These are phyloP conservation scores for Sphaceloma murrayae DNA, from an alignment of 2,329 filamentous ascomycete species.

Conservation along the genomic window DNA sequence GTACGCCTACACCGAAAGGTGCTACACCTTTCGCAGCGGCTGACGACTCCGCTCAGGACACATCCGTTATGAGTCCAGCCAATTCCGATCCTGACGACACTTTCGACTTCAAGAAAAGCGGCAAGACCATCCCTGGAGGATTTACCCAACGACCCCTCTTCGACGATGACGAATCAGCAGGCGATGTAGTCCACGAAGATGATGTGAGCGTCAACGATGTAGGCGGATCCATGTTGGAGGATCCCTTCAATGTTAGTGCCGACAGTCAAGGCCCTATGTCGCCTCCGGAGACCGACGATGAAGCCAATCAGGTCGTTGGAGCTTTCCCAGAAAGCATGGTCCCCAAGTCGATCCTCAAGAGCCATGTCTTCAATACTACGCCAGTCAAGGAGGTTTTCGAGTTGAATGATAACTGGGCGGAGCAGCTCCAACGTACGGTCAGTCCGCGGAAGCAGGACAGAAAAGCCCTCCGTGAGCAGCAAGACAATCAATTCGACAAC, in stretches of 20 bases:
- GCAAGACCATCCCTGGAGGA: slow-evolving; percentile 60
- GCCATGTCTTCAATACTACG: slow-evolving; percentile 36
- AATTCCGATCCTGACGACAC: slow-evolving; percentile 44
- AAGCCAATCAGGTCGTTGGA: slow-evolving; percentile 65
- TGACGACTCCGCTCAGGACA: slow-evolving; percentile 21
- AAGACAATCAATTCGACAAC: slow-evolving; percentile 30
- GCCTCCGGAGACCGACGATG: slow-evolving; percentile 56
- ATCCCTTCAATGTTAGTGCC: slow-evolving; percentile 16
- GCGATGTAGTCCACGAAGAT: slow-evolving; percentile 41
- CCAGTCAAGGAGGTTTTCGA: slow-evolving; percentile 45
- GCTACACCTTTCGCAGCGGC: slow-evolving; percentile 12
- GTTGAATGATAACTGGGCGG: slow-evolving; percentile 78
- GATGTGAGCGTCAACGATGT: slow-evolving; percentile 40
- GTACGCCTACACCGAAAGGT: slow-evolving; percentile 19
- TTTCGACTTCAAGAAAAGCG: slow-evolving; percentile 45
- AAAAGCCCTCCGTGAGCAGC: slow-evolving; percentile 57
- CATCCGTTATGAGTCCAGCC: slow-evolving; percentile 32
- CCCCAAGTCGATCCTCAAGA: slow-evolving; percentile 44
- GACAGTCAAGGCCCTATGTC: slow-evolving; percentile 13
- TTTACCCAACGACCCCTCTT: slow-evolving; percentile 58
- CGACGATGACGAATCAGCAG: slow-evolving; percentile 43
- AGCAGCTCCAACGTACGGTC: slow-evolving; percentile 86
- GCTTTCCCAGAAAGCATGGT: slow-evolving; percentile 70
- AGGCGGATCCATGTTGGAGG: slow-evolving; percentile 16
- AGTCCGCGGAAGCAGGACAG: slow-evolving; percentile 90